Conservation (phyloP, 1,139 yeast species). For the Hemisphaericaspora xylofermentans region DNA sequence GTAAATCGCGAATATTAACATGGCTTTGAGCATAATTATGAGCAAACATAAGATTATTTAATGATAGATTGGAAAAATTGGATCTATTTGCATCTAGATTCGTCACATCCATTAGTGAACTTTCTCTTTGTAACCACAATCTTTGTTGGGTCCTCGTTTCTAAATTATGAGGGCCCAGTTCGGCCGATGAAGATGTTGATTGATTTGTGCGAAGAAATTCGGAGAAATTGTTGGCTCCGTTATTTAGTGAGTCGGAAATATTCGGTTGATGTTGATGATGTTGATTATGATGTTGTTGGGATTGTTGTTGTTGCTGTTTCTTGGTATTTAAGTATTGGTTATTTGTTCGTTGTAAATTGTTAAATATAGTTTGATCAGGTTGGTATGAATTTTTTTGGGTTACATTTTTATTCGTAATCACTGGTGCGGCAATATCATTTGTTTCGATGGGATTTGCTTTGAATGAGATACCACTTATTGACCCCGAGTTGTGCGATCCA, state of each 20-base stretch:
- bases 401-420: constrained; percentile 34
- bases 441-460: constrained; percentile 30
- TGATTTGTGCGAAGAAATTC: constrained; percentile 27
- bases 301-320: constrained; percentile 19
- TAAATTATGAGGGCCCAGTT: constrained; percentile 16
- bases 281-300: constrained; percentile 11
- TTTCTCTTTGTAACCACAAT: constrained; percentile 81
- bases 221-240: constrained; percentile 33
- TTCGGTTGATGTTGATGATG: constrained; percentile 12
- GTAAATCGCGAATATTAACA: constrained; percentile 24
- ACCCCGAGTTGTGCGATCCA: constrained; percentile 17
- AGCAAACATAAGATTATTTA: constrained; percentile 48
- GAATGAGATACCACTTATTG: constrained; percentile 38
- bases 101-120: constrained; percentile 58
- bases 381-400: constrained; percentile 41
- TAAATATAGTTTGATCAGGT: constrained; percentile 46
- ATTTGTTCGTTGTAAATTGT: constrained; percentile 42
- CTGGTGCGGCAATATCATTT: constrained; percentile 32
- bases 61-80: constrained; percentile 45
- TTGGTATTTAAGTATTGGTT: constrained; percentile 31
- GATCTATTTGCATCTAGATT: constrained; percentile 35
- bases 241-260: constrained; percentile 15
- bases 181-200: constrained; percentile 13
- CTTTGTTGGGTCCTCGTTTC: constrained; percentile 76
- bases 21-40: constrained; percentile 30